phyloP scores from a whole-genome alignment of 495 filamentous ascomycete species.

The Trichocladium uniseriatum region DNA sequence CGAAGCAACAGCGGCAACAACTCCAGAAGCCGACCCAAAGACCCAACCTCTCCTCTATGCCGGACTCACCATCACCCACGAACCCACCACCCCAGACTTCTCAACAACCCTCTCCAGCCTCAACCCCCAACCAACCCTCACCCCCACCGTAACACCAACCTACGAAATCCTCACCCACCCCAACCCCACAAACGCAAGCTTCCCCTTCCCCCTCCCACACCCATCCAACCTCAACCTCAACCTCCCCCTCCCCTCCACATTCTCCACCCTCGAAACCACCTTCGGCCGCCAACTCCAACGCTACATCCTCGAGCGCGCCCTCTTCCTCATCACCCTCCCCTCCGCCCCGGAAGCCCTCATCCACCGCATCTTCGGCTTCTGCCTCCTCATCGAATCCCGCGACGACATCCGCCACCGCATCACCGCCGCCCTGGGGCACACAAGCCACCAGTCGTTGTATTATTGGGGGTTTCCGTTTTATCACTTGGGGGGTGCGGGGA shows the following conservation, averaged over 20 bases:
- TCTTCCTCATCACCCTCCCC: conserved; percentile 49
- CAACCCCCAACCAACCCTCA: too few species aligned
- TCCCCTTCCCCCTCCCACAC: too few species aligned
- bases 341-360: conserved; percentile 41
- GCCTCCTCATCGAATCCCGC: conserved; percentile 45
- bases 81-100: too few species aligned
- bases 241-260: conserved; percentile 34
- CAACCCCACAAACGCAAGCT: conserved; percentile 30
- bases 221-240: conserved; percentile 16
- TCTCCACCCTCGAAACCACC: conserved; percentile 53
- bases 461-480: conserved; percentile 55
- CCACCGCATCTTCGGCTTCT: conserved; percentile 56
- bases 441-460: conserved; percentile 43
- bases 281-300: conserved; percentile 66
- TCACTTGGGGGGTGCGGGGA: conserved; percentile 59
- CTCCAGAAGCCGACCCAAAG: too few species aligned
- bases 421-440: conserved; percentile 29
- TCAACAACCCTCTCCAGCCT: background rate
- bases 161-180: conserved; percentile 31
- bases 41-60: too few species aligned
- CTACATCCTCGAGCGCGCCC: conserved; percentile 52
- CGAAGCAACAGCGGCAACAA: too few species aligned
- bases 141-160: background rate
- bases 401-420: conserved; percentile 42
- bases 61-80: too few species aligned